Base-by-base conservation (phyloP, 2,329 filamentous ascomycete species). In the Microthyrium microscopicum region DNA sequence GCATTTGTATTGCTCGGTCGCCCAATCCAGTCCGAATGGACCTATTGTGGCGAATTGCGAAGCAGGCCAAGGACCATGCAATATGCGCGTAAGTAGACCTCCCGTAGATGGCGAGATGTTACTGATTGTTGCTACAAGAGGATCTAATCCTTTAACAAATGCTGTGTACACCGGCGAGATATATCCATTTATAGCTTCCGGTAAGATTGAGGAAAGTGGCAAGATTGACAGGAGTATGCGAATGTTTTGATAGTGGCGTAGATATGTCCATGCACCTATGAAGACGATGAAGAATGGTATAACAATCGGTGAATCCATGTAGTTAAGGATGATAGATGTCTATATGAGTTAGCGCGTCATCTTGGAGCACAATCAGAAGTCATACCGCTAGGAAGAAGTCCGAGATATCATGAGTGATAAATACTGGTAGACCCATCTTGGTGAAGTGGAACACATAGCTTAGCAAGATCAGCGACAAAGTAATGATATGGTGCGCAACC, bases 381-480 rank as follows among this genome's bases (percentile, higher is more conserved):
- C 76, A 58, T 70, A 85, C 80, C 24, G 87, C 85, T 28, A 94
- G 68, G 70, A 94, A 94, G 60, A 94, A 93, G 55, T 94, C 85
- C 39, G 77, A 84, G 40, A 94, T 80, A 51, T 95, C 85, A 56
- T 92, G 83, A 7, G 85, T 93, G 40, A 89, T 83, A 56, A 93
- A 95, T 21, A 95, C 83, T 15, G 83, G 81, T 35, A 94, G 60
- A 18, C 85, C 85, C 53, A 95, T 91, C 57, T 93, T 87, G 13
- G 84, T 91, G 55, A 94, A 95, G 58, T 95, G 85, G 64, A 93
- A 95, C 40, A 83, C 74, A 60, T 94, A 95, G 61, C 80, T 89
- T 49, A 87, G 61, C 38, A 60, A 77, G 44, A 95, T 93, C 45
- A 95, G 67, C 15, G 75, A 62, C 39, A 95, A 60, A 15, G 82